These are phyloP conservation scores for California macrophylla DNA, from an alignment of 441 rosid genomes.

Conservation along the genomic window DNA sequence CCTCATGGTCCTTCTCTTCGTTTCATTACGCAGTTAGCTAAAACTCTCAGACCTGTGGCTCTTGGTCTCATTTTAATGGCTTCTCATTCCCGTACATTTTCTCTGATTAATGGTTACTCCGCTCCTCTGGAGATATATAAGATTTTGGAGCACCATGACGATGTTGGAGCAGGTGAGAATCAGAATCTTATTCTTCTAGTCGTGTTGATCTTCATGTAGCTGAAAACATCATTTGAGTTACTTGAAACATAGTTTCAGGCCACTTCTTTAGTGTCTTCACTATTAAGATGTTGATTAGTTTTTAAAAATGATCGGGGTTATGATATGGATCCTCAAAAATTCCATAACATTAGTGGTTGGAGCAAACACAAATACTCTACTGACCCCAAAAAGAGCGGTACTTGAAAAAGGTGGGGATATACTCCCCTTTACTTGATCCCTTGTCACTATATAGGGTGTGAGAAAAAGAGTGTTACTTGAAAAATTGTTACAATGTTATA, in stretches of 20 bases:
- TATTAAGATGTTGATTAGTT: not conserved
- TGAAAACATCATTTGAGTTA: not conserved
- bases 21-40: slow-evolving; percentile 51
- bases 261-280: too few species aligned
- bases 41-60: slow-evolving; percentile 50
- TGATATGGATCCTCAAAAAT: too few species aligned
- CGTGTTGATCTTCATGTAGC: not conserved
- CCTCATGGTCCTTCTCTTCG: not conserved
- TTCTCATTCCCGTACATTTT: slow-evolving; percentile 78
- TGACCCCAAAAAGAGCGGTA: too few species aligned
- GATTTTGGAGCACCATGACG: slow-evolving; percentile 80
- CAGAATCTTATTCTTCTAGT: not conserved
- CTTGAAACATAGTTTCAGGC: not conserved
- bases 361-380: too few species aligned
- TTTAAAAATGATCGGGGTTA: too few species aligned
- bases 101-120: slow-evolving; percentile 69
- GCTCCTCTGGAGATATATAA: slow-evolving; percentile 78
- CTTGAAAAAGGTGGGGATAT: too few species aligned
- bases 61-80: slow-evolving; percentile 71
- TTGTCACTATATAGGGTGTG: too few species aligned
- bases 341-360: too few species aligned
- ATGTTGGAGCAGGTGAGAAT: slow-evolving; percentile 53
- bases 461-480: too few species aligned
- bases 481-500: too few species aligned
- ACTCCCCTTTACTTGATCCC: too few species aligned